phyloP scores from a whole-genome alignment of 441 rosid genomes.

The Gossypium davidsonii region DNA sequence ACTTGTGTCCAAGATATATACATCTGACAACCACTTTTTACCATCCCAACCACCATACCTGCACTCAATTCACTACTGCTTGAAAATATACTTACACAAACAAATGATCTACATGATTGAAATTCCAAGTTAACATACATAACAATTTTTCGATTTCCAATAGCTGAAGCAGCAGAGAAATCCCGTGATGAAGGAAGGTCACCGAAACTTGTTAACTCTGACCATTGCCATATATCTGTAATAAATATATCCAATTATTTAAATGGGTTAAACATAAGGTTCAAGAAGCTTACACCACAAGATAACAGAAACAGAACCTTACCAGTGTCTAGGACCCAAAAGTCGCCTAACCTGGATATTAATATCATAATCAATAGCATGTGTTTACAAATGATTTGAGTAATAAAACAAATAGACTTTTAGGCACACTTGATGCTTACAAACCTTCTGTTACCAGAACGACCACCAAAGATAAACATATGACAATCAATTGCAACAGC shows the following conservation, averaged over 20 bases:
- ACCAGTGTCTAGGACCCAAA: constrained; percentile 99
- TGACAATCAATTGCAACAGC: constrained; percentile 87
- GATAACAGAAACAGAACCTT: constrained; percentile 16
- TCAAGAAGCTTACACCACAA: constrained; percentile 4
- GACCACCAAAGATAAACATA: constrained; percentile 96
- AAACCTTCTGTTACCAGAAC: constrained; percentile 70
- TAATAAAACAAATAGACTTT: neutral
- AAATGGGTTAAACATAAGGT: neutral
- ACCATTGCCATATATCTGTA: constrained; percentile 99
- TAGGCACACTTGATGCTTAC: neutral
- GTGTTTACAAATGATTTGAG: neutral
- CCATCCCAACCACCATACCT: constrained; percentile 99
- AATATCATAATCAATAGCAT: constrained; percentile 11
- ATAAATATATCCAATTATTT: constrained; percentile 17
- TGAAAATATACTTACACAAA: constrained; percentile 8
- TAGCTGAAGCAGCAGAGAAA: constrained; percentile 86
- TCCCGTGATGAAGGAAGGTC: constrained; percentile 94
- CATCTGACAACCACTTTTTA: constrained; percentile 96
- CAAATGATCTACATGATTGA: constrained; percentile 14
- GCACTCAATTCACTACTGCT: constrained; percentile 27
- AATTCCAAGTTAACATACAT: constrained; percentile 34
- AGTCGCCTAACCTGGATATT: constrained; percentile 79
- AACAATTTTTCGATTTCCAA: constrained; percentile 83
- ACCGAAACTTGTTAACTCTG: constrained; percentile 85
- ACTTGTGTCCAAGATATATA: constrained; percentile 93